Base-by-base conservation (phyloP, 2,329 filamentous ascomycete species). In the Diaporthe destruens region DNA sequence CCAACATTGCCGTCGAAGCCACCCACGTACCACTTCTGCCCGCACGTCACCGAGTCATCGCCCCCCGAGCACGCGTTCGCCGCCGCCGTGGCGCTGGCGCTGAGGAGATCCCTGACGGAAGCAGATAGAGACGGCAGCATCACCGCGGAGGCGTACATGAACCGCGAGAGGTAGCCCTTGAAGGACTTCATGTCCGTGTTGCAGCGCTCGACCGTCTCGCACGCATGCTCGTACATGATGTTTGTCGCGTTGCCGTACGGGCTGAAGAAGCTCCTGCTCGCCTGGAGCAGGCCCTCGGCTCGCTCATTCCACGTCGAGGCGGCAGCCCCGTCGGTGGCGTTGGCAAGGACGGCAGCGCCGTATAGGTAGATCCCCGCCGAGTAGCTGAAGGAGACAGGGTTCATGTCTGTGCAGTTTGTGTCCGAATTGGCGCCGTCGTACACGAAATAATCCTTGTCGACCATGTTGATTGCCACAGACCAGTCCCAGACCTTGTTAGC, bases 401-500 rank as follows among this genome's bases (percentile, higher is more conserved):
- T 88, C 70, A 85, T 81, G 36, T 82, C 76, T 42, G 81, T 82
- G 82, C 91, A 93, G 76, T 90, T 86, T 44, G 85, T 79, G n/a
- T 77, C 77, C 12, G 86, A 84, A 75, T 86, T 84, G n/a, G 89
- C 86, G 59, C 91, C 91, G 77, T 93, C 92, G 72, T 84, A 89
- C n/a, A 93, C 85, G 74, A 85, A 83, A 77, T 84, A 90, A 36
- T 85, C 75, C 12, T 80, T 71, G 74, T 88, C 87, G 74, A 94
- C 87, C 72, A 94, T 84, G 18, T 88, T 87, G 9, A 90, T 81
- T 2, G 82, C 80, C 57, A 81, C 79, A 0, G 87, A 87, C 92
- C 92, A 94, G 76, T 94, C 87, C 83, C 87, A 93, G n/a, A 90
- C 83, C 78, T 88, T 90, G 57, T 85, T 80, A 1, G 92, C 91